Percentiles rank a stretch among this genome's conserved stretches.
phyloP scores from a whole-genome alignment of 78 protist genomes.

The Dictyostelium purpureum region DNA sequence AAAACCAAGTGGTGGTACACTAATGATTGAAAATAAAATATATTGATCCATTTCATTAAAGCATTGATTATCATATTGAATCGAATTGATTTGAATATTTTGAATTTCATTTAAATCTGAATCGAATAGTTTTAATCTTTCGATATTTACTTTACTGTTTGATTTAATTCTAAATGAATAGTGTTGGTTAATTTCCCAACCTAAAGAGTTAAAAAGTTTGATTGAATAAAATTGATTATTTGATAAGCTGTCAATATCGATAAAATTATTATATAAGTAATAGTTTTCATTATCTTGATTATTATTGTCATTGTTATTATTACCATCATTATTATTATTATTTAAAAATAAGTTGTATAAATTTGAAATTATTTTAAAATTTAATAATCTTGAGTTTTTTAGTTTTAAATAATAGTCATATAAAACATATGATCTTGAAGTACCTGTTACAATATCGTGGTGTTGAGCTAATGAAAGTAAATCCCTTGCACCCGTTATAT shows the following conservation, averaged over 20 bases:
- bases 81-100: constrained; percentile 1
- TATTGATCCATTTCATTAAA: not conserved
- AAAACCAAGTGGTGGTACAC: constrained; percentile 24
- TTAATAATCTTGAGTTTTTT: not conserved
- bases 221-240: not conserved
- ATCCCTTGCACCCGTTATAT: too few relatives aligned
- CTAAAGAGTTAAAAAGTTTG: not conserved
- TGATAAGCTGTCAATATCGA: too few relatives aligned
- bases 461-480: constrained; percentile 28
- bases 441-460: constrained; percentile 87
- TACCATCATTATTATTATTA: not conserved
- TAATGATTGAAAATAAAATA: not conserved
- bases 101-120: not conserved
- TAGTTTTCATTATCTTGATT: not conserved
- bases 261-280: too few relatives aligned
- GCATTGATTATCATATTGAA: not conserved
- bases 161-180: not conserved
- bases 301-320: not conserved
- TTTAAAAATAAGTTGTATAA: constrained; percentile 1
- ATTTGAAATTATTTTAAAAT: not conserved
- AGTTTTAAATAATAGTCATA: constrained; percentile 6
- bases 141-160: not conserved
- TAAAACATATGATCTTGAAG: constrained; percentile 67
- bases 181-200: not conserved
- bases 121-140: too few relatives aligned